Evolutionary conservation across 1,139 yeast species (phyloP).

Genomic region (Yamadazyma triangularis): DNA sequence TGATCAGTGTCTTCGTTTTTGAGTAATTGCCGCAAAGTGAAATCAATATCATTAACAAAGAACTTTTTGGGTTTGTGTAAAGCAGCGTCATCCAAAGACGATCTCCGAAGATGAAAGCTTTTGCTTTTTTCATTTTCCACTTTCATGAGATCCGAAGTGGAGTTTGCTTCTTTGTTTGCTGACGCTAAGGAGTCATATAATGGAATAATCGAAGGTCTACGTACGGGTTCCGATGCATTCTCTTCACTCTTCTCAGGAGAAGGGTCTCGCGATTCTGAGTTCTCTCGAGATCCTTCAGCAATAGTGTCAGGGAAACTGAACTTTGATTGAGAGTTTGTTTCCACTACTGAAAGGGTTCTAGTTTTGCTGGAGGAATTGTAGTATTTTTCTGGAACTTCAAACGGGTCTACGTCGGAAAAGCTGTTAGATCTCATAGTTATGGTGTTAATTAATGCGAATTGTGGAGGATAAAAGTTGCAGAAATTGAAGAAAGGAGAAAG

Average conservation of each 20-base stretch:
- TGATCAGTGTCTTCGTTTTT: constrained; percentile 82
- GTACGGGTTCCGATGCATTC: no score
- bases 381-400: constrained; percentile 62
- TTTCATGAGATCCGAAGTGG: constrained; percentile 11
- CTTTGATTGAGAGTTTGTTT: constrained; percentile 10
- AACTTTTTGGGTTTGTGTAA: constrained; percentile 46
- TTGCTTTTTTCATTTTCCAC: constrained; percentile 2
- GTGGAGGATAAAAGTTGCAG: no score
- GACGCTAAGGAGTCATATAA: constrained; percentile 17
- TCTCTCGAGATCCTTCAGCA: constrained; percentile 11
- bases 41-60: constrained; percentile 70
- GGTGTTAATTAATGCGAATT: no score
- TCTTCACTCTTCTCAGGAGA: constrained; percentile 4
- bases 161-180: constrained; percentile 3
- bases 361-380: constrained; percentile 48
- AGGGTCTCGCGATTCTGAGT: constrained; percentile 10
- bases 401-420: constrained; percentile 53
- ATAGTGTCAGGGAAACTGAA: constrained; percentile 5
- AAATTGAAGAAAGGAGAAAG: no score
- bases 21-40: constrained; percentile 65
- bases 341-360: constrained; percentile 50
- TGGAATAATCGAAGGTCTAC: constrained; percentile 33
- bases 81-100: constrained; percentile 60
- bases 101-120: constrained; percentile 41
- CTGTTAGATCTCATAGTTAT: constrained; percentile 10